phyloP scores from a whole-genome alignment of 2,329 filamentous ascomycete genomes.

The Septoria linicola region DNA sequence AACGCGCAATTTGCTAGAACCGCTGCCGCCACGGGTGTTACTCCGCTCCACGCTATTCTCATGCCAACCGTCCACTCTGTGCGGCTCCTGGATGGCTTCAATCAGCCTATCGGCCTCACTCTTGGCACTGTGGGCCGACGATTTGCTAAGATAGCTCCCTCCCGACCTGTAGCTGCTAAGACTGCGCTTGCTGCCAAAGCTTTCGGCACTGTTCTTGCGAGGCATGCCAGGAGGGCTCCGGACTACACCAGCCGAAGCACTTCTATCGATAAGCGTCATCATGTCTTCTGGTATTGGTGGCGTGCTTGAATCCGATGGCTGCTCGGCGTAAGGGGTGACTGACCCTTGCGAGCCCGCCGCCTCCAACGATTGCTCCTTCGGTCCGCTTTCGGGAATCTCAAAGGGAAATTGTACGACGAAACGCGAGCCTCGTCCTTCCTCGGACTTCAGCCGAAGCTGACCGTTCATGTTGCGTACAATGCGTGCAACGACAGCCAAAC shows the following conservation, averaged over 20 bases:
- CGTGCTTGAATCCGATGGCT: constrained; percentile 2
- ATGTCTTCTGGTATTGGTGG: constrained; percentile 47
- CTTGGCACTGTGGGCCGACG: constrained; percentile 44
- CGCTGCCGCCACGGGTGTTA: constrained; percentile 24
- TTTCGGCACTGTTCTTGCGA: constrained; percentile 44
- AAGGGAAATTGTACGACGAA: constrained; percentile 82
- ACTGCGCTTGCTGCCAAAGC: constrained; percentile 54
- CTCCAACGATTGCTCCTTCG: constrained; percentile 23
- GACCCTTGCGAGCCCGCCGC: constrained; percentile 24
- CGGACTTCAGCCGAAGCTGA: constrained; percentile 79
- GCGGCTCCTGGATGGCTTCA: constrained; percentile 66
- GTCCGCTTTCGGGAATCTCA: constrained; percentile 54
- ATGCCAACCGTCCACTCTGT: constrained; percentile 37
- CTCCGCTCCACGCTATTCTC: constrained; percentile 22
- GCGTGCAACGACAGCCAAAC: constrained; percentile 82
- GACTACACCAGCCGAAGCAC: constrained; percentile 32
- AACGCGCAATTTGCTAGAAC: constrained; percentile 25
- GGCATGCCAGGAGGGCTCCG: constrained; percentile 20
- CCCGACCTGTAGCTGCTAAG: constrained; percentile 45
- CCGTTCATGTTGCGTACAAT: constrained; percentile 89
- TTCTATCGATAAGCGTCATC: constrained; percentile 60
- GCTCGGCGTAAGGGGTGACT: constrained; percentile 30
- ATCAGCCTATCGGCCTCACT: constrained; percentile 71
- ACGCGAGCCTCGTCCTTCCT: constrained; percentile 75
- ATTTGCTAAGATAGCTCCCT: constrained; percentile 35